Evolutionary conservation across 202 grass and related monocot genomes (phyloP), one percentile per base, ranked within the genome.

Genomic region (Zoysia matrella): DNA sequence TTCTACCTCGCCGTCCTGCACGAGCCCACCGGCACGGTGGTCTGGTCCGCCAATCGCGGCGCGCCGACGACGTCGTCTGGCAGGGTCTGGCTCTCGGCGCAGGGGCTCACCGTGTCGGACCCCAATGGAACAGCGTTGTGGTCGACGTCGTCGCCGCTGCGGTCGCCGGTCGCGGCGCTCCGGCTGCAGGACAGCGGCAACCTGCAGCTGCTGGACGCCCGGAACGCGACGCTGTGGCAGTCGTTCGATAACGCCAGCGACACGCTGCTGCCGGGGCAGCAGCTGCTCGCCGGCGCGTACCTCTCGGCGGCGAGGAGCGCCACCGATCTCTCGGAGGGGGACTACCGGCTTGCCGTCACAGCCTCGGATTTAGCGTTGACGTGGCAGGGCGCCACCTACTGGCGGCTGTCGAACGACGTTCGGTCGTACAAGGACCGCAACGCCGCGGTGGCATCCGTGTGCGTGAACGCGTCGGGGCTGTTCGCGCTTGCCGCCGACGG

Each of bases 1-100:
- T 97, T 87, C 79, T 97, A 97, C 76, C 72, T 97, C 84, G 79
- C 75, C 56, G 67, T 97, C 41, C 57, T 91, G 47, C 94, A 97
- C 65, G 46, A 18, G 11, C 63, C 75, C 45, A 79, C 88, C 52
- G 62, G 72, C 48, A 89, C 94, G 47, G 16, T 77, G 4, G 67
- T 97, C 42, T 97, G 94, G 94, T 85, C 84, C 9, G 94, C 77
- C 60, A 94, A 94, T 78, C 94, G 86, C 48, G 67, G 39, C 67
- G 45, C 83, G 43, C 75, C 94, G 2, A 89, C 76, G 11, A 70
- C 81, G 7, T 60, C 60, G 4, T 88, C 90, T 4, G 92, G 89
- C 41, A 6, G 2, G 48, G 78, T 97, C 56, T 11, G 7, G 1
- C 86, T 97, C 51, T 83, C 90, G 0, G 16, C 42, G 22, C 13